A percentile compares a stretch with the other conserved stretches of the same genome.
Evolutionary conservation across 495 filamentous ascomycete genomes (phyloP).

Genomic region (Aspergillus ostianus): DNA sequence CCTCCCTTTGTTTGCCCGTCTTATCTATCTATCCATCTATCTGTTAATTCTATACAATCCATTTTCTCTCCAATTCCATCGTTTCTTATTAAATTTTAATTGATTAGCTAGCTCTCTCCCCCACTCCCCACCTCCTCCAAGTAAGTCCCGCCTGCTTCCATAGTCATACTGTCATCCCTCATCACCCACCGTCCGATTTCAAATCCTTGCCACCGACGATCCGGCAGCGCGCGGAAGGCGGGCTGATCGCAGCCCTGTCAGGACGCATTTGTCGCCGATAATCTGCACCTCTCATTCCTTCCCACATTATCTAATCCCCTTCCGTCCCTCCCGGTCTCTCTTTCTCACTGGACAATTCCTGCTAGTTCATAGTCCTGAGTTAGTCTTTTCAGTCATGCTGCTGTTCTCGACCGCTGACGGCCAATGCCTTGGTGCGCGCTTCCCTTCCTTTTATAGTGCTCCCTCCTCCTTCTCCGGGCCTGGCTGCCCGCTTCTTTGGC

Average conservation of each 20-base stretch:
- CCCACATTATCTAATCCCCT: constrained; percentile 25
- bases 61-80: neutral
- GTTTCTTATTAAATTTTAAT: neutral
- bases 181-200: constrained; percentile 1
- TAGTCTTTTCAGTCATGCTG: constrained; percentile 7
- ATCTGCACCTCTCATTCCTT: constrained; percentile 10
- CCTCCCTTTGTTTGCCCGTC: too few relatives aligned
- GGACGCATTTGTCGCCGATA: constrained; percentile 23
- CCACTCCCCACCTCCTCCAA: neutral
- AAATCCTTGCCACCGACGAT: constrained; percentile 8
- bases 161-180: neutral
- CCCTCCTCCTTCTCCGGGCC: constrained; percentile 14
- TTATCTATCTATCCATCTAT: too few relatives aligned
- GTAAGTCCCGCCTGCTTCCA: constrained; percentile 1
- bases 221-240: constrained; percentile 24
- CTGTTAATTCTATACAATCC: too few relatives aligned
- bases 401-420: constrained; percentile 26
- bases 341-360: constrained; percentile 14
- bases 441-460: constrained; percentile 25
- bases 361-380: neutral
- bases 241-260: constrained; percentile 8
- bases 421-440: constrained; percentile 16
- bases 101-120: neutral
- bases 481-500: constrained; percentile 13
- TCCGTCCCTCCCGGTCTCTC: constrained; percentile 22